Evolutionary conservation across 305 asterid genomes (phyloP), one percentile per base, ranked within the genome.

Genomic region (Rubia occidens): DNA sequence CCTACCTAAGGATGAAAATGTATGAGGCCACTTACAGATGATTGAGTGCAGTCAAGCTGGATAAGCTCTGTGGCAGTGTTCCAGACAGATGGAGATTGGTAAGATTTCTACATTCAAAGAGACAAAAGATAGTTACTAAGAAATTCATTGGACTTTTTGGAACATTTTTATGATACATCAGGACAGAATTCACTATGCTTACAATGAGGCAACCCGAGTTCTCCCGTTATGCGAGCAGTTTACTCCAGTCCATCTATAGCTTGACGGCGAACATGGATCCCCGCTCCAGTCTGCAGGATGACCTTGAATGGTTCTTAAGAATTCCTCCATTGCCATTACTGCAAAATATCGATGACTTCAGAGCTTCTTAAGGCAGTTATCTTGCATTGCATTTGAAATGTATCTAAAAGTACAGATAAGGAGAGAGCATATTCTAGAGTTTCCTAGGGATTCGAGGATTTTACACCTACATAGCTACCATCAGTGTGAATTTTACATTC

Each of bases 231-330:
- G 29, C 3, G 82, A 76, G 73, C 98, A 93, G 3, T 73, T 43
- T 61, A 93, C 75, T 65, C 97, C 97, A 18, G 88, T 80, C 98
- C 98, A 93, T 4, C 89, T 58, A 66, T 84, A 66, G 53, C 68
- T 88, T 40, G 72, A 49, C 2, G 97, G 97, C 64, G 86, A 64
- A 78, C 98, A 93, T 1, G 98, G 98, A 86, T 93, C 98, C 42
- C 96, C 98, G 6, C 70, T 21, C 98, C 98, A 90, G 81, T 90
- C 95, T 55, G 73, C 83, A 7, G 92, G 95, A 0, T 39, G 75
- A 11, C 86, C 82, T n/a, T 62, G 39, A 18, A 87, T 45, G 63
- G 67, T 79, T 60, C 67, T 71, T n/a, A 59, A 74, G 72, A 90
- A 51, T 14, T 81, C 87, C 56, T 87, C 83, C 81, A 93, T 85